Percentiles rank a stretch among this genome's conserved stretches.
phyloP scores from a whole-genome alignment of 495 filamentous ascomycete genomes.

The Hamigera avellanea region DNA sequence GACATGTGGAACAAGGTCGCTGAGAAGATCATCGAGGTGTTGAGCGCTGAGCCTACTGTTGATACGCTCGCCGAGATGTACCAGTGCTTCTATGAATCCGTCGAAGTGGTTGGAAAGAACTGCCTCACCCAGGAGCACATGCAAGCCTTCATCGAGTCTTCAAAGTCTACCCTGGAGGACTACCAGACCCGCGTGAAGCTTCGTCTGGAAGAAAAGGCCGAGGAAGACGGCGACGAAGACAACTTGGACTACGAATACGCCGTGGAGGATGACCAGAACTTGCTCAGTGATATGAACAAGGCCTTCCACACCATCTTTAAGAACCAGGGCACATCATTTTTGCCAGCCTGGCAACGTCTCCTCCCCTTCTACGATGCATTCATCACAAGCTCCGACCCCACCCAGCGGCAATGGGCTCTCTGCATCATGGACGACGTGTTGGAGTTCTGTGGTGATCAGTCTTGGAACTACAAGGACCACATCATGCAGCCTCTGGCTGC shows the following conservation, averaged over 20 bases:
- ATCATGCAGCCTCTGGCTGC: constrained; percentile 77
- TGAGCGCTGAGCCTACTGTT: constrained; percentile 89
- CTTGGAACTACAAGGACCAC: constrained; percentile 68
- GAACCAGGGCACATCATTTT: constrained; percentile 75
- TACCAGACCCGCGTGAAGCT: constrained; percentile 76
- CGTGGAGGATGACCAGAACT: constrained; percentile 92
- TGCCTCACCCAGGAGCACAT: constrained; percentile 69
- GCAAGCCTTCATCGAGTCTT: constrained; percentile 74
- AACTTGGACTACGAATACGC: constrained; percentile 57
- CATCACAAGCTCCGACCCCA: constrained; percentile 72
- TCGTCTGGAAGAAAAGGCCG: constrained; percentile 65
- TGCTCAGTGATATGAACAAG: constrained; percentile 99
- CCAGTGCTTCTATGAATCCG: constrained; percentile 98
- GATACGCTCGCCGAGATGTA: constrained; percentile 99
- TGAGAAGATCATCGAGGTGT: constrained; percentile 83
- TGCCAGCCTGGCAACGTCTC: constrained; percentile 77
- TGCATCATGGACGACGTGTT: constrained; percentile 98
- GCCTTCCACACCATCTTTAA: constrained; percentile 99
- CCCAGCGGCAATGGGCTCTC: constrained; percentile 93
- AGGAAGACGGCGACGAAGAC: constrained; percentile 79
- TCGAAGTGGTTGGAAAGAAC: constrained; percentile 82
- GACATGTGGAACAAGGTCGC: constrained; percentile 79
- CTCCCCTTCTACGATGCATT: constrained; percentile 76
- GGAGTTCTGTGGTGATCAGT: constrained; percentile 84
- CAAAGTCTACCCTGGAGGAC: constrained; percentile 74